These are phyloP conservation scores for Pichia kudriavzevii DNA, from an alignment of 1,139 yeast genomes.

Conservation along the genomic window DNA sequence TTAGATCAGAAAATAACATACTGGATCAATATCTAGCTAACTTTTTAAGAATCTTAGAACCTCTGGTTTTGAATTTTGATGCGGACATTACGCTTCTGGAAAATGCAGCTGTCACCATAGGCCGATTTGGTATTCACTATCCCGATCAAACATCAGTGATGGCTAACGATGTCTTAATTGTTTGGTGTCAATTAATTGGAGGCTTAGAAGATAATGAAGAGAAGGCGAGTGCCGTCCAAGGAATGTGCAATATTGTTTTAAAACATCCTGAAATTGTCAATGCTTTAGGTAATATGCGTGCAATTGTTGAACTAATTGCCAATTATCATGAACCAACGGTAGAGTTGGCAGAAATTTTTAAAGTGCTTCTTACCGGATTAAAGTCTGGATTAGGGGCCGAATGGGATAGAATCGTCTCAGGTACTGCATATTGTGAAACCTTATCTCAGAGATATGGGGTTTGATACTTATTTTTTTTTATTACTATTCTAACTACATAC, in stretches of 20 bases:
- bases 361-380: constrained; percentile 40
- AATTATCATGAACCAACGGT: constrained; percentile 48
- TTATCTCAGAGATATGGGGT: constrained; percentile 23
- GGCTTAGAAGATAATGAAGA: constrained; percentile 69
- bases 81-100: constrained; percentile 64
- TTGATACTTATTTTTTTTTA: too few species aligned
- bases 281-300: constrained; percentile 40
- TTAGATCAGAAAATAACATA: constrained; percentile 45
- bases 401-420: constrained; percentile 12
- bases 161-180: constrained; percentile 41
- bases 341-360: constrained; percentile 38
- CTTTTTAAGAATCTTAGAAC: constrained; percentile 55
- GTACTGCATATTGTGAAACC: constrained; percentile 13
- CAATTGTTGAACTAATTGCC: constrained; percentile 59
- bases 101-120: constrained; percentile 87
- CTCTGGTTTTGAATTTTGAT: constrained; percentile 51
- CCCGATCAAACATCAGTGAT: constrained; percentile 37
- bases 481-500: too few species aligned
- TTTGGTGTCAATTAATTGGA: constrained; percentile 63
- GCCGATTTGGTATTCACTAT: constrained; percentile 70
- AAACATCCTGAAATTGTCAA: constrained; percentile 58
- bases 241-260: constrained; percentile 48
- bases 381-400: constrained; percentile 42
- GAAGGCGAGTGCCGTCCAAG: constrained; percentile 71
- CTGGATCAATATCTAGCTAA: constrained; percentile 56